These are phyloP conservation scores for Populus tomentosa DNA, from an alignment of 441 rosid genomes.

Conservation along the genomic window DNA sequence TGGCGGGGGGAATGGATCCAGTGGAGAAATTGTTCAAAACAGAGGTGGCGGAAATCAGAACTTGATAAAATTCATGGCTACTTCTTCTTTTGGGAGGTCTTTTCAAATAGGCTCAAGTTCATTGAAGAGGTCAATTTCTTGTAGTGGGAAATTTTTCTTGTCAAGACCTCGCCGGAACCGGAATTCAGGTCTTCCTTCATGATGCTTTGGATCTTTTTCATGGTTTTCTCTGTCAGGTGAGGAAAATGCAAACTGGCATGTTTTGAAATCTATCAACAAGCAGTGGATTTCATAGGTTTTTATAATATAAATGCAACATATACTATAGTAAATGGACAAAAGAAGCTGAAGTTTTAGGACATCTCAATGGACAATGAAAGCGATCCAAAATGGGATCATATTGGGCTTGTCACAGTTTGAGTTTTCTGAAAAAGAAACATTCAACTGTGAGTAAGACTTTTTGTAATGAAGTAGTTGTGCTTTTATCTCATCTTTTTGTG, in stretches of 20 bases:
- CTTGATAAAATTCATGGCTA: slow-evolving; percentile 24
- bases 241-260: slow-evolving; percentile 3
- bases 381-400: neutral
- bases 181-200: slow-evolving; percentile 19
- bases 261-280: slow-evolving; percentile 14
- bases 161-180: slow-evolving; percentile 26
- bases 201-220: slow-evolving; percentile 1
- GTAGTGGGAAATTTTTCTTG: slow-evolving; percentile 41
- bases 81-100: slow-evolving; percentile 32
- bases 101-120: slow-evolving; percentile 30
- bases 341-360: neutral
- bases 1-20: slow-evolving; percentile 14
- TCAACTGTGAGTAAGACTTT: slow-evolving; percentile 12
- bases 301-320: neutral
- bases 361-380: neutral
- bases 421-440: neutral
- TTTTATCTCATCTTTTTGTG: neutral
- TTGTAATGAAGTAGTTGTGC: neutral
- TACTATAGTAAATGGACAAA: neutral
- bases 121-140: slow-evolving; percentile 45
- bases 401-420: neutral
- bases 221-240: slow-evolving; percentile 9
- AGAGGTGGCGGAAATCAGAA: slow-evolving; percentile 25
- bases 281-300: slow-evolving; percentile 6
- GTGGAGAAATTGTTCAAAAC: slow-evolving; percentile 15